phyloP scores from a whole-genome alignment of 176 grass and related monocot genomes.

The Phoenix roebelenii region DNA sequence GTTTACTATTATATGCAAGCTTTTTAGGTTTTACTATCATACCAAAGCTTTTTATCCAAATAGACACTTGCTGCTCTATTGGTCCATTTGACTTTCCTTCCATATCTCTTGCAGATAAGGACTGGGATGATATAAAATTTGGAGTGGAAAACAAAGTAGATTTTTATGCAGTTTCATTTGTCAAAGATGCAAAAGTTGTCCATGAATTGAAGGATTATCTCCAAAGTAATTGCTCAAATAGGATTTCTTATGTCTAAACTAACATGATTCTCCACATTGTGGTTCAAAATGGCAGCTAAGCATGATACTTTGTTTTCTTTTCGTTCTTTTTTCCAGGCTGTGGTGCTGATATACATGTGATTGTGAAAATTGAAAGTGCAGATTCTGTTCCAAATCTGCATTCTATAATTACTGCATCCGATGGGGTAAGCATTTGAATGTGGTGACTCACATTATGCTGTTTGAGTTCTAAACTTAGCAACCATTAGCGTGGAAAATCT shows the following conservation, averaged over 20 bases:
- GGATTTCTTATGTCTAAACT: background rate
- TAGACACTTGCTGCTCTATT: no score
- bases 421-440: conserved; percentile 58
- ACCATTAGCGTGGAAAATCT: no score
- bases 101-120: conserved; percentile 68
- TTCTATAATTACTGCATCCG: conserved; percentile 94
- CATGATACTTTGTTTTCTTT: background rate
- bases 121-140: conserved; percentile 99
- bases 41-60: background rate
- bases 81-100: background rate
- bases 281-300: no score
- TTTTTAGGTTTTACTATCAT: no score
- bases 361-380: conserved; percentile 98
- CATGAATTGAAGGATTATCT: conserved; percentile 96
- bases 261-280: background rate
- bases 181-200: conserved; percentile 98
- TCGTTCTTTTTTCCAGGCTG: conserved; percentile 44
- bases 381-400: conserved; percentile 95
- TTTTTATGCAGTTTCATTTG: conserved; percentile 98
- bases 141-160: conserved; percentile 97
- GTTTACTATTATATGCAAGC: no score
- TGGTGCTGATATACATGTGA: conserved; percentile 86
- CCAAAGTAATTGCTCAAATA: conserved; percentile 44
- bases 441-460: conserved; percentile 10
- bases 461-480: background rate